A percentile compares a stretch with the other conserved stretches of the same genome.
phyloP scores from a whole-genome alignment of 176 grass and related monocot genomes.

The Bothriochloa decipiens region DNA sequence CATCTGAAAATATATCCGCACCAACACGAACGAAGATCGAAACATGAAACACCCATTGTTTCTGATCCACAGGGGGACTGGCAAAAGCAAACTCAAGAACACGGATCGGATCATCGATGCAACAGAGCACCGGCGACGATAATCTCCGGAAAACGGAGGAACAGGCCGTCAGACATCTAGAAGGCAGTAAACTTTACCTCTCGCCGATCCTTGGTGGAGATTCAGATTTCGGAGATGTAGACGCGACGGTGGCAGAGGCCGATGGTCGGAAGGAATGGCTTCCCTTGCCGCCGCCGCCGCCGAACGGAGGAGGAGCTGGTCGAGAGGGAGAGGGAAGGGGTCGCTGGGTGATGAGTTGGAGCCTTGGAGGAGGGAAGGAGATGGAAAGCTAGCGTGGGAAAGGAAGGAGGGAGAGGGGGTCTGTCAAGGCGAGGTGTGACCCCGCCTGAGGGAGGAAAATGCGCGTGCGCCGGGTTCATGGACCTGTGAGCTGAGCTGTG shows the following conservation, averaged over 20 bases:
- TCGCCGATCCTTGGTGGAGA: neutral
- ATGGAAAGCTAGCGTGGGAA: neutral
- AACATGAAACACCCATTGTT: neutral
- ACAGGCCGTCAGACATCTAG: neutral
- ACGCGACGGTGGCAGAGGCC: neutral
- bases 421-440: neutral
- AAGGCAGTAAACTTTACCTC: neutral
- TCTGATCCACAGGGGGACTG: neutral
- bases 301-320: neutral
- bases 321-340: neutral
- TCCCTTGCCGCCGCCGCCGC: neutral
- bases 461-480: conserved; percentile 14
- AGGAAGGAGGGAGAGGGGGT: neutral
- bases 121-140: neutral
- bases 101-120: neutral
- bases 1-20: neutral
- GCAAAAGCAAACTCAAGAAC: neutral
- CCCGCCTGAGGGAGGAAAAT: neutral
- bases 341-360: conserved; percentile 22
- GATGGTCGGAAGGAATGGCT: neutral
- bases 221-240: neutral
- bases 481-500: neutral
- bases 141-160: neutral
- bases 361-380: neutral
- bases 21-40: neutral